A percentile compares a stretch with the other conserved stretches of the same genome.
These are phyloP conservation scores for Tetracladium maxilliforme DNA, from an alignment of 2,329 filamentous ascomycete species.

Conservation along the genomic window DNA sequence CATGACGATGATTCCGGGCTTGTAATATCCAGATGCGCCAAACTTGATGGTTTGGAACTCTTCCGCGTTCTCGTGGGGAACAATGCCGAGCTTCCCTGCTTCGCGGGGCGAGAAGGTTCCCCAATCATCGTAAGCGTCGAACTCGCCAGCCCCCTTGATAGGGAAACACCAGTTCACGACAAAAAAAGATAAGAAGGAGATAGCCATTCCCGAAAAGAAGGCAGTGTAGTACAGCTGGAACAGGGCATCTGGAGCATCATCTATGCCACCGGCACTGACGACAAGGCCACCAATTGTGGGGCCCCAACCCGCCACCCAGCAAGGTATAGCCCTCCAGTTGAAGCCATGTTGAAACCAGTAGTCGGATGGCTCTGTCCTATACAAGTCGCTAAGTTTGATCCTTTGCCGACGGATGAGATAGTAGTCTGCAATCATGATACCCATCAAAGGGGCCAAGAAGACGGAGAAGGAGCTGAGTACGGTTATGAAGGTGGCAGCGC, in stretches of 20 bases:
- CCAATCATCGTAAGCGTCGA: constrained; percentile 26
- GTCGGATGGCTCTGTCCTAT: constrained; percentile 15
- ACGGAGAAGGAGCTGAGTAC: constrained; percentile 25
- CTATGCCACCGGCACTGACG: constrained; percentile 16
- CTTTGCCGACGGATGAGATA: constrained; percentile 17
- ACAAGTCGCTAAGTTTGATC: constrained; percentile 20
- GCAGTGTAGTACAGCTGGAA: constrained; percentile 31
- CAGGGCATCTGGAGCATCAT: constrained; percentile 17
- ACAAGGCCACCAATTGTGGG: constrained; percentile 25
- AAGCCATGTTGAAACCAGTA: constrained; percentile 28
- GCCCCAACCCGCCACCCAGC: constrained; percentile 27
- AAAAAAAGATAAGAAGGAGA: constrained; percentile 6
- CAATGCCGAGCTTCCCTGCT: constrained; percentile 22
- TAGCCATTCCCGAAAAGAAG: constrained; percentile 22
- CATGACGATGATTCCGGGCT: too few species aligned
- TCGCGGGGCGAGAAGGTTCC: constrained; percentile 27
- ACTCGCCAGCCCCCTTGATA: constrained; percentile 20
- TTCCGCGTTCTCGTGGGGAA: too few species aligned
- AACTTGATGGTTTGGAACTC: too few species aligned
- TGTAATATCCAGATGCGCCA: too few species aligned
- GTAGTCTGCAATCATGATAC: constrained; percentile 21
- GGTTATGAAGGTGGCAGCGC: too few species aligned
- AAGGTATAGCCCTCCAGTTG: constrained; percentile 24
- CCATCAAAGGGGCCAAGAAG: constrained; percentile 21
- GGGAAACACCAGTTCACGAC: constrained; percentile 22